These are phyloP conservation scores for Oryza brachyantha DNA, from an alignment of 176 grass and related monocot species.

Conservation along the genomic window DNA sequence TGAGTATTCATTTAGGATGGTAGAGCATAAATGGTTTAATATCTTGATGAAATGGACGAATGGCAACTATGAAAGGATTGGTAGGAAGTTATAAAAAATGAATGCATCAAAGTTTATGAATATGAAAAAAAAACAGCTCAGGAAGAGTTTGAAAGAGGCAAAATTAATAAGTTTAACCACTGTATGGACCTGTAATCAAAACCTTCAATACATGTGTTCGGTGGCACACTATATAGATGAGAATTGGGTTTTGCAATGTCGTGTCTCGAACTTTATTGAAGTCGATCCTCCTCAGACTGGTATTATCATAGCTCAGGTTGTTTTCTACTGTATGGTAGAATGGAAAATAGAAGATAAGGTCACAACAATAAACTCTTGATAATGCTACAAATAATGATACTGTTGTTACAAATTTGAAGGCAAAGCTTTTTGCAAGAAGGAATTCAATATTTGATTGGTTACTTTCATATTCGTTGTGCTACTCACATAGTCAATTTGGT, in stretches of 20 bases:
- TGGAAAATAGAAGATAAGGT: background rate
- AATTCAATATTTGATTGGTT: background rate
- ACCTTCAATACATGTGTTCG: background rate
- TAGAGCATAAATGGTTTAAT: too few species aligned
- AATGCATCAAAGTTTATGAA: too few species aligned
- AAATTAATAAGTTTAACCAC: too few species aligned
- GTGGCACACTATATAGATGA: background rate
- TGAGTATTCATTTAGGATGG: too few species aligned
- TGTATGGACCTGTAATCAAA: background rate
- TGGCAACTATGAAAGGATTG: too few species aligned
- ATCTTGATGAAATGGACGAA: too few species aligned
- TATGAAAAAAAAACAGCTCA: too few species aligned
- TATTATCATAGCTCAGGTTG: background rate
- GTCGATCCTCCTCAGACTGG: background rate
- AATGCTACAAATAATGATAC: background rate
- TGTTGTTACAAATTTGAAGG: background rate
- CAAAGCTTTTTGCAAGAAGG: background rate
- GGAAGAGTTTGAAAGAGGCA: too few species aligned
- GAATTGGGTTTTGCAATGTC: background rate
- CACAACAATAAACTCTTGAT: too few species aligned
- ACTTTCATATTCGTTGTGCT: background rate
- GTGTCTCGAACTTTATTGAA: background rate
- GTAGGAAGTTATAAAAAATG: too few species aligned
- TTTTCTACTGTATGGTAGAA: background rate
- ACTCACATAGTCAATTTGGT: background rate